Evolutionary conservation across 805 yeast genomes (phyloP), one percentile per base, ranked within the genome.

Genomic region (Tetrapisispora phaffii): DNA sequence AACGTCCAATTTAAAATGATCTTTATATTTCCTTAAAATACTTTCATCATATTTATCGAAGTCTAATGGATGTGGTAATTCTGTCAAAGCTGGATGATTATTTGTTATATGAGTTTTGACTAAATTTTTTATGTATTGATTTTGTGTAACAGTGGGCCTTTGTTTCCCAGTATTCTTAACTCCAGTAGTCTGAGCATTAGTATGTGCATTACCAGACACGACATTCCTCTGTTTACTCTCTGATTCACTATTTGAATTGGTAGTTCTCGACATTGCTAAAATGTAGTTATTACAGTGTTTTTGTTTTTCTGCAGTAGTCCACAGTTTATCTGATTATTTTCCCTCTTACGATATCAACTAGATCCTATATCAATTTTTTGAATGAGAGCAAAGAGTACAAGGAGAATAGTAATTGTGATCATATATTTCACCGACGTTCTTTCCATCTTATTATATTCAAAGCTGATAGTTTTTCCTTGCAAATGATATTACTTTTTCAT

Each of bases 11-110:
- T 69, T 70, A 61, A 80, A 82, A 41, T 75, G 69, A 41, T 71
- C 73, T 50, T 80, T 74, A 69, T 90, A 93, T 44, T 74, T 76
- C 45, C 93, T 74, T 41, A 90, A 69, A n/a, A 79, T 72, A 0
- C 69, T 73, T 36, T 76, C 76, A 3, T 86, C 77, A 47, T 84
- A 73, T 1, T 73, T 61, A 35, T 73, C 76, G 55, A 89, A 87
- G 62, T 88, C 93, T 47, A 85, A 55, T 1, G 88, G 83, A 45
- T 79, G 76, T 1, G 68, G 62, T 9, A 65, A 63, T 0, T 73
- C 72, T 28, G 57, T 57, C 51, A 80, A 81, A 34, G 74, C 67
- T 1, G 89, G 89, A 2, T 88, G 89, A 55, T 84, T 84, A 21
- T 84, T 76, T 52, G 82, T 74, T 34, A 84, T 77, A 60, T 84